A percentile compares a stretch with the other conserved stretches of the same genome.
Conservation (phyloP, 2,329 filamentous ascomycete species). For the Thelonectria discophora region DNA sequence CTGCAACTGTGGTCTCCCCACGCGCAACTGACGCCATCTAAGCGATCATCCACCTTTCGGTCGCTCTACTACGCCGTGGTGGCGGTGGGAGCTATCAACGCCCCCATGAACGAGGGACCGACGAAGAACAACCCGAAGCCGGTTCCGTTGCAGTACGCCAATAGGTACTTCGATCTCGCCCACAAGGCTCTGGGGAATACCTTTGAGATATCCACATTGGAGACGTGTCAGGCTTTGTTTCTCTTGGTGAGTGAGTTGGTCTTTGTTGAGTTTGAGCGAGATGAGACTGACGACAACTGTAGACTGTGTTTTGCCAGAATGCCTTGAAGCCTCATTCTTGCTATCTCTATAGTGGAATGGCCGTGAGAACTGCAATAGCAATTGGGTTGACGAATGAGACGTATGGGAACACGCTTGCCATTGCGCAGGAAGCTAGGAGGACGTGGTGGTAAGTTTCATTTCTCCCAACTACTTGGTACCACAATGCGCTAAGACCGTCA, state of each 20-base stretch:
- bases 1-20: neutral
- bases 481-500: neutral
- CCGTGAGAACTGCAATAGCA: conserved; percentile 9
- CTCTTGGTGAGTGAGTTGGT: neutral
- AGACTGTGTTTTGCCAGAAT: conserved; percentile 12
- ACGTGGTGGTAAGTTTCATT: conserved; percentile 15
- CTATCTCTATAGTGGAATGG: conserved; percentile 7
- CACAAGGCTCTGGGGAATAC: conserved; percentile 7
- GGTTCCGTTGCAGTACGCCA: neutral
- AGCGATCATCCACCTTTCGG: conserved; percentile 6
- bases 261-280: neutral
- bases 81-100: conserved; percentile 11
- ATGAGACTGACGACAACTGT: neutral
- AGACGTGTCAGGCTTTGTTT: conserved; percentile 6
- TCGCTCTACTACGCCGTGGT: conserved; percentile 8
- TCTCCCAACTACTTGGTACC: neutral
- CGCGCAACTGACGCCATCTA: neutral
- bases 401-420: neutral
- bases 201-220: conserved; percentile 7
- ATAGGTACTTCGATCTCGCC: conserved; percentile 13
- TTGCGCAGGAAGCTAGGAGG: conserved; percentile 1
- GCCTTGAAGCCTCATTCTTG: conserved; percentile 10
- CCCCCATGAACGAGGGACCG: neutral
- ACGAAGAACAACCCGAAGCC: neutral
- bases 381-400: conserved; percentile 11